A percentile compares a stretch with the other conserved stretches of the same genome.
These are phyloP conservation scores for Trichoderma atrobrunneum DNA, from an alignment of 2,329 filamentous ascomycete species.

Conservation along the genomic window DNA sequence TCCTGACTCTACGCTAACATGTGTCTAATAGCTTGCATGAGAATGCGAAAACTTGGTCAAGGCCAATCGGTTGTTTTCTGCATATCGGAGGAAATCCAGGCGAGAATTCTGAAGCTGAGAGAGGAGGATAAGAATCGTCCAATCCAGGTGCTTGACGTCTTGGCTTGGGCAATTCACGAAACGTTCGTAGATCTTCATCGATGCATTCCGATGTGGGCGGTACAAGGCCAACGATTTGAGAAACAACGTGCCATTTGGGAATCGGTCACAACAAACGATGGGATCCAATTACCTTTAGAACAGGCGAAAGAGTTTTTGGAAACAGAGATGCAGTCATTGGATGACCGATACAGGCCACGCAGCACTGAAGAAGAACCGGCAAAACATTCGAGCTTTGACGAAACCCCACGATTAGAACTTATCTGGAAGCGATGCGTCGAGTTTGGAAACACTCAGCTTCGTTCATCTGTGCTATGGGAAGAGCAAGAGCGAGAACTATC, in stretches of 20 bases:
- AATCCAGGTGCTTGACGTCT: conserved; percentile 54
- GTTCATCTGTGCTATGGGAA: conserved; percentile 36
- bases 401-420: not conserved
- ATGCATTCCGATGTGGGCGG: conserved; percentile 57
- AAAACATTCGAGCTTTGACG: not conserved
- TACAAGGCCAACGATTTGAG: conserved; percentile 55
- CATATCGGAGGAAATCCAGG: conserved; percentile 57
- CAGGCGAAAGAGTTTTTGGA: conserved; percentile 51
- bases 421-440: not conserved
- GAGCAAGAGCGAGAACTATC: conserved; percentile 69
- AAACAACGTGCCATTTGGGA: conserved; percentile 40
- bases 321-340: conserved; percentile 50
- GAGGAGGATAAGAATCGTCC: conserved; percentile 27
- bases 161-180: conserved; percentile 59
- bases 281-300: not conserved
- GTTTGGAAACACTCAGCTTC: not conserved
- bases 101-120: conserved; percentile 54
- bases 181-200: conserved; percentile 50
- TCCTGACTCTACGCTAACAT: conserved; percentile 58
- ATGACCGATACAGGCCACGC: conserved; percentile 49
- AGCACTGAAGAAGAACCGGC: not conserved
- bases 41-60: conserved; percentile 66
- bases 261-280: not conserved
- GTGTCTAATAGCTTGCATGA: conserved; percentile 55
- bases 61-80: conserved; percentile 65